Evolutionary conservation across 805 yeast species (phyloP).

Genomic region (Yarrowia bubula): DNA sequence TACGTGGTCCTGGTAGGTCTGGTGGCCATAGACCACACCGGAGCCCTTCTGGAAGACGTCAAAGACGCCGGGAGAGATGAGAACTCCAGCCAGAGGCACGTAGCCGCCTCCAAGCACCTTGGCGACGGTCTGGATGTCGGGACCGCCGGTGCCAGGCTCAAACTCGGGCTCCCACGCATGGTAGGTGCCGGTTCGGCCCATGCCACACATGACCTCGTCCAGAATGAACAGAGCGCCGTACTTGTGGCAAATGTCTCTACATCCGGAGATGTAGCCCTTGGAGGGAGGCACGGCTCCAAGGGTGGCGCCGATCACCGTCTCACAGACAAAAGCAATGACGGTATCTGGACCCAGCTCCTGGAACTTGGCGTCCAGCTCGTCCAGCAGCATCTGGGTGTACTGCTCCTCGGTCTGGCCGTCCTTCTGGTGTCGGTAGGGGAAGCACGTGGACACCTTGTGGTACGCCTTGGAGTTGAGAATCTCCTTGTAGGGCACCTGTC

Average conservation of each 20-base stretch:
- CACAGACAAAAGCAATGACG: slow-evolving; percentile 46
- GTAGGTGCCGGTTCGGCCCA: slow-evolving; percentile 52
- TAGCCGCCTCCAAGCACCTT: slow-evolving; percentile 50
- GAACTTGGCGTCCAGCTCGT: slow-evolving; percentile 46
- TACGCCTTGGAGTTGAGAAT: slow-evolving; percentile 31
- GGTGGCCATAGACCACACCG: slow-evolving; percentile 47
- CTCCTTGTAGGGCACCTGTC: slow-evolving; percentile 2
- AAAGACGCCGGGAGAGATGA: slow-evolving; percentile 45
- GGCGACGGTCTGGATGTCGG: slow-evolving; percentile 51
- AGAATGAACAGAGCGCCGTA: slow-evolving; percentile 51
- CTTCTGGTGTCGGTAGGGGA: slow-evolving; percentile 40
- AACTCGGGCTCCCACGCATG: slow-evolving; percentile 48
- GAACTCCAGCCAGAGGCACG: slow-evolving; percentile 49
- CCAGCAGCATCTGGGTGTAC: slow-evolving; percentile 43
- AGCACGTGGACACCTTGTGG: slow-evolving; percentile 33
- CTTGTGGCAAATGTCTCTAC: slow-evolving; percentile 50
- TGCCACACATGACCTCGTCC: slow-evolving; percentile 61
- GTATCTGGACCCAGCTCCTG: slow-evolving; percentile 47
- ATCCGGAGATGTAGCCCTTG: slow-evolving; percentile 49
- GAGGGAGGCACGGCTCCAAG: slow-evolving; percentile 48
- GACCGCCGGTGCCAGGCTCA: slow-evolving; percentile 40
- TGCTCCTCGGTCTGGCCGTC: slow-evolving; percentile 44
- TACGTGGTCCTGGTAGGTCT: slow-evolving; percentile 50
- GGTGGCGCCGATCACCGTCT: slow-evolving; percentile 50
- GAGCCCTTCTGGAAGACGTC: slow-evolving; percentile 44